These are phyloP conservation scores for Peniophora sp. DNA, from an alignment of 1,284 basidiomycete species.

Conservation along the genomic window DNA sequence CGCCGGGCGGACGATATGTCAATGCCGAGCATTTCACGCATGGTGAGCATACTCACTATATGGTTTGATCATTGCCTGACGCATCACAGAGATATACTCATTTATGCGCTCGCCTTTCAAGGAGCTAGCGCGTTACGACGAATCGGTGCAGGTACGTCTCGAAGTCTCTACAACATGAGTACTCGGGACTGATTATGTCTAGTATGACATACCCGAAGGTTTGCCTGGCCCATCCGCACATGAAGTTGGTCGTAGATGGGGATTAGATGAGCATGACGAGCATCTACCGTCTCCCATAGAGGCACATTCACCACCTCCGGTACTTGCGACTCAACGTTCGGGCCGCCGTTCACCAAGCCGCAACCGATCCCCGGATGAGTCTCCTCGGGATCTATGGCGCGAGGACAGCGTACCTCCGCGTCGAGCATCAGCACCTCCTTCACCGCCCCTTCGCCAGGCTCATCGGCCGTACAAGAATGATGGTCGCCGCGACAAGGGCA, in stretches of 20 bases:
- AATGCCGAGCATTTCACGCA: conserved; percentile 89
- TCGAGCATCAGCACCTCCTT: too few relatives aligned
- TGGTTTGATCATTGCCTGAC: background rate
- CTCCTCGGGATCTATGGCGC: background rate
- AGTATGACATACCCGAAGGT: conserved; percentile 50
- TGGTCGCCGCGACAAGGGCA: too few relatives aligned
- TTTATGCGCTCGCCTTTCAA: conserved; percentile 81
- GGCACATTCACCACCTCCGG: too few relatives aligned
- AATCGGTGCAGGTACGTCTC: conserved; percentile 62
- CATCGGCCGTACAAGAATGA: too few relatives aligned
- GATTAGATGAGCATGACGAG: background rate
- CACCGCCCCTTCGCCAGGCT: too few relatives aligned
- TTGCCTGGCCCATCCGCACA: conserved; percentile 22
- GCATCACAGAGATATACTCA: conserved; percentile 65
- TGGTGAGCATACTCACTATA: conserved; percentile 37
- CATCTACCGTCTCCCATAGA: too few relatives aligned
- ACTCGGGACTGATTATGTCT: conserved; percentile 6
- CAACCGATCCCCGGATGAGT: background rate
- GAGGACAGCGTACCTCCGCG: too few relatives aligned
- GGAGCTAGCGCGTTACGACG: conserved; percentile 74
- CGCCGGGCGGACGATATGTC: conserved; percentile 44
- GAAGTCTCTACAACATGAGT: background rate
- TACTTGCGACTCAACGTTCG: too few relatives aligned
- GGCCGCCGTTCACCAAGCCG: too few relatives aligned
- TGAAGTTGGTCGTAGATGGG: conserved; percentile 33